Evolutionary conservation across 2,329 filamentous ascomycete genomes (phyloP).

Genomic region (Juglanconis juglandina): DNA sequence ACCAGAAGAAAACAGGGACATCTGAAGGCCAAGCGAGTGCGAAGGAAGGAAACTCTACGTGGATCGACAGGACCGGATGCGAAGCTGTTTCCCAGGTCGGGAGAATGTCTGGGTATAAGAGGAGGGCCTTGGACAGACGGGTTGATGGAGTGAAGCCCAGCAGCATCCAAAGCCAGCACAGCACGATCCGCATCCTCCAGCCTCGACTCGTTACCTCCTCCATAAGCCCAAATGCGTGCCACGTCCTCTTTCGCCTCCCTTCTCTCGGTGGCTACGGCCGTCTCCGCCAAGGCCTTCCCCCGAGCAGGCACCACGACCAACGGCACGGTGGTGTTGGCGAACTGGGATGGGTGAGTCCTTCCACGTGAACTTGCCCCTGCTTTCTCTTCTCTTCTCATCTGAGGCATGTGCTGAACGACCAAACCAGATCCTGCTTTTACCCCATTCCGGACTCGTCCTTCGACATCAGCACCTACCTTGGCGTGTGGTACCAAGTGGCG

Average conservation of each 20-base stretch:
- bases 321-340: slow-evolving; percentile 13
- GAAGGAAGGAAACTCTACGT: background rate
- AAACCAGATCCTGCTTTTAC: slow-evolving; percentile 19
- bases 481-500: slow-evolving; percentile 22
- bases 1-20: background rate
- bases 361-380: background rate
- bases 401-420: background rate
- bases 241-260: background rate
- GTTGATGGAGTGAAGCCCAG: too few species aligned
- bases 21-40: background rate
- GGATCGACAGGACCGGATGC: too few species aligned
- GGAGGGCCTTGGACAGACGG: too few species aligned
- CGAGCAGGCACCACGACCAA: slow-evolving; percentile 11
- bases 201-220: background rate
- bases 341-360: slow-evolving; percentile 12
- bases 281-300: background rate
- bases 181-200: background rate
- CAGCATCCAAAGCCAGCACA: background rate
- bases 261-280: slow-evolving; percentile 7
- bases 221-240: slow-evolving; percentile 8
- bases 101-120: too few species aligned
- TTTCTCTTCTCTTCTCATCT: background rate
- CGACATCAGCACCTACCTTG: slow-evolving; percentile 18
- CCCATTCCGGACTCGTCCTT: slow-evolving; percentile 19
- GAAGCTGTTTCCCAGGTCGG: too few species aligned